Evolutionary conservation across 2,329 filamentous ascomycete genomes (phyloP).

Genomic region (Botrytis squamosa): DNA sequence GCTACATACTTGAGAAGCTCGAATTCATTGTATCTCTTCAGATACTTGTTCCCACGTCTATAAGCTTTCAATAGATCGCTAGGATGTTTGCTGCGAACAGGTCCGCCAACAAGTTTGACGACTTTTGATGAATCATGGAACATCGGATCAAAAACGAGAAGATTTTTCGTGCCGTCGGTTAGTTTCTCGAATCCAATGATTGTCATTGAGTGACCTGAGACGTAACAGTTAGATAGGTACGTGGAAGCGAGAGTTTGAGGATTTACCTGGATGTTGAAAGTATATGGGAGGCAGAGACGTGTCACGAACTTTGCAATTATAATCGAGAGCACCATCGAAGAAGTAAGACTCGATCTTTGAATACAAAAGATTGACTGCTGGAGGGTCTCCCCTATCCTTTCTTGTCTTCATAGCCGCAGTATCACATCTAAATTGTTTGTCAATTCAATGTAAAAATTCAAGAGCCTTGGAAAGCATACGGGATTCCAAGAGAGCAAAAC

Average conservation of each 20-base stretch:
- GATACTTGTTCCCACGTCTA: conserved; percentile 65
- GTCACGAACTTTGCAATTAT: conserved; percentile 60
- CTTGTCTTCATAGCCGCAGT: conserved; percentile 58
- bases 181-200: conserved; percentile 80
- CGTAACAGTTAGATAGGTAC: conserved; percentile 13
- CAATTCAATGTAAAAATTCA: conserved; percentile 7
- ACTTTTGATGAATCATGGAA: conserved; percentile 68
- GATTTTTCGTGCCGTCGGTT: conserved; percentile 60
- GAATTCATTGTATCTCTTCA: conserved; percentile 72
- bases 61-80: conserved; percentile 67
- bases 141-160: conserved; percentile 88
- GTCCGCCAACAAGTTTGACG: conserved; percentile 54
- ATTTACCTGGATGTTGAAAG: conserved; percentile 73
- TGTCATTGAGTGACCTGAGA: conserved; percentile 79
- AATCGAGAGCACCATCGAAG: conserved; percentile 50
- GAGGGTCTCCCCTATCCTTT: conserved; percentile 35
- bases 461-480: conserved; percentile 45
- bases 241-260: background rate
- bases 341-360: conserved; percentile 75
- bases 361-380: conserved; percentile 52
- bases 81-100: conserved; percentile 48
- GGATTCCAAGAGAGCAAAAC: conserved; percentile 66
- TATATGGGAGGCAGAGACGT: conserved; percentile 83
- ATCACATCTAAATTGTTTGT: conserved; percentile 51
- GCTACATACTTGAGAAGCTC: conserved; percentile 65